Evolutionary conservation across 352 stramenopile species (phyloP).

Genomic region (Albugo laibachii): DNA sequence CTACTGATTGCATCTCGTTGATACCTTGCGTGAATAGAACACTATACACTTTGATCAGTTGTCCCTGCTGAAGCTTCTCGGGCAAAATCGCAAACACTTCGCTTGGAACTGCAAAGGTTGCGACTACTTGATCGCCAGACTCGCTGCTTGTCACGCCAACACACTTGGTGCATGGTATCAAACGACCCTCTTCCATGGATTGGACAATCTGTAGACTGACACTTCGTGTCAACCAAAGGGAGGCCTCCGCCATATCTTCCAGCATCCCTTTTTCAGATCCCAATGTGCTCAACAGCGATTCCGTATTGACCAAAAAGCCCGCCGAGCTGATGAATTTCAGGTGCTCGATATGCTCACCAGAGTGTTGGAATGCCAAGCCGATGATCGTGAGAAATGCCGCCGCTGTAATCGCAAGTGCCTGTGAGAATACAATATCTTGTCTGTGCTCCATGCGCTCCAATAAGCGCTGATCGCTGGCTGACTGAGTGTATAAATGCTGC

Average conservation of each 20-base stretch:
- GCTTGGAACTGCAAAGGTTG: slow-evolving; percentile 39
- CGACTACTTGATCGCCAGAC: slow-evolving; percentile 34
- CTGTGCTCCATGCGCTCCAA: slow-evolving; percentile 53
- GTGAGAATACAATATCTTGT: slow-evolving; percentile 57
- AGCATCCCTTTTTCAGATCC: too few species aligned
- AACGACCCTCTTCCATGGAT: slow-evolving; percentile 22
- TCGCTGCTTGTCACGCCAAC: slow-evolving; percentile 31
- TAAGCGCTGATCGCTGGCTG: slow-evolving; percentile 22
- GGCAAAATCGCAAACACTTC: slow-evolving; percentile 35
- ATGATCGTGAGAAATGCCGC: slow-evolving; percentile 50
- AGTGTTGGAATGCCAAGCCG: slow-evolving; percentile 34
- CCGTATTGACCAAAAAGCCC: slow-evolving; percentile 83
- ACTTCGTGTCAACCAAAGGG: slow-evolving; percentile 65
- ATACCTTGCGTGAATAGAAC: slow-evolving; percentile 83
- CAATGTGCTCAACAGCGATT: slow-evolving; percentile 87
- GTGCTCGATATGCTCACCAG: slow-evolving; percentile 26
- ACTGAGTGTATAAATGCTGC: slow-evolving; percentile 19
- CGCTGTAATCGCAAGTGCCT: slow-evolving; percentile 46
- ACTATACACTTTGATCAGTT: slow-evolving; percentile 50
- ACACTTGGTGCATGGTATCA: slow-evolving; percentile 56
- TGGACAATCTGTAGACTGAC: slow-evolving; percentile 68
- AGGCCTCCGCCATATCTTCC: slow-evolving; percentile 75
- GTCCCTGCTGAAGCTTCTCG: slow-evolving; percentile 32
- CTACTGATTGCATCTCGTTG: slow-evolving; percentile 87
- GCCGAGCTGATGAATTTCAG: slow-evolving; percentile 45